Percentiles rank a stretch among this genome's conserved stretches.
Evolutionary conservation across 495 filamentous ascomycete species (phyloP).

Genomic region (Xylaria sp.): DNA sequence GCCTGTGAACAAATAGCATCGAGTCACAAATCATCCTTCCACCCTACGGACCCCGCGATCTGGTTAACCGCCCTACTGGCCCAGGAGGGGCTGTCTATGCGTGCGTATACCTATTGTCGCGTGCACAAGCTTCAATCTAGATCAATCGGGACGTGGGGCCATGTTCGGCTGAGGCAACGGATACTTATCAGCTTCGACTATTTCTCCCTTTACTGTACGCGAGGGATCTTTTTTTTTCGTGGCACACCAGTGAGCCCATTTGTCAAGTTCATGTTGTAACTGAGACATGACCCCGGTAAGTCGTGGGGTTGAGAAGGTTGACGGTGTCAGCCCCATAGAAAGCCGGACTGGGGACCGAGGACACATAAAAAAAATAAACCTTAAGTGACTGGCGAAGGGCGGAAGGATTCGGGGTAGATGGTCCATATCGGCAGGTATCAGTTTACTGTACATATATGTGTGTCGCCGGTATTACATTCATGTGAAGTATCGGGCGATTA

Average conservation of each 20-base stretch:
- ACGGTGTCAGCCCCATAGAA: background rate
- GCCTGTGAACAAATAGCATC: slow-evolving; percentile 20
- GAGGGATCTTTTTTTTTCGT: background rate
- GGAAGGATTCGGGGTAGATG: background rate
- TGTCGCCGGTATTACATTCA: background rate
- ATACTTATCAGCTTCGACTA: background rate
- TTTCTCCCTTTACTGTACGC: background rate
- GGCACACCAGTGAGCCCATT: slow-evolving; percentile 5
- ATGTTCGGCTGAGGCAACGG: background rate
- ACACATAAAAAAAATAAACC: background rate
- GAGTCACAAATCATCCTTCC: slow-evolving; percentile 15
- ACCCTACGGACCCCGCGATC: slow-evolving; percentile 23
- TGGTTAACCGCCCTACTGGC: slow-evolving; percentile 13
- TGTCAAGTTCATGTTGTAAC: slow-evolving; percentile 13
- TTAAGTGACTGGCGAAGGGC: background rate
- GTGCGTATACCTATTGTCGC: slow-evolving; percentile 12
- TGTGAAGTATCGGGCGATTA: background rate
- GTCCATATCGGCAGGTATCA: background rate
- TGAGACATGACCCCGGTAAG: background rate
- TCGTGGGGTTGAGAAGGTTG: slow-evolving; percentile 11
- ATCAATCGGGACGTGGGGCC: background rate
- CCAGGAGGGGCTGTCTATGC: slow-evolving; percentile 14
- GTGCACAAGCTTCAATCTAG: slow-evolving; percentile 10
- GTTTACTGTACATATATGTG: background rate
- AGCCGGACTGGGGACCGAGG: background rate